Percentiles rank a stretch among this genome's conserved stretches.
phyloP scores from a whole-genome alignment of 495 filamentous ascomycete genomes.

The Copromyces sp. region DNA sequence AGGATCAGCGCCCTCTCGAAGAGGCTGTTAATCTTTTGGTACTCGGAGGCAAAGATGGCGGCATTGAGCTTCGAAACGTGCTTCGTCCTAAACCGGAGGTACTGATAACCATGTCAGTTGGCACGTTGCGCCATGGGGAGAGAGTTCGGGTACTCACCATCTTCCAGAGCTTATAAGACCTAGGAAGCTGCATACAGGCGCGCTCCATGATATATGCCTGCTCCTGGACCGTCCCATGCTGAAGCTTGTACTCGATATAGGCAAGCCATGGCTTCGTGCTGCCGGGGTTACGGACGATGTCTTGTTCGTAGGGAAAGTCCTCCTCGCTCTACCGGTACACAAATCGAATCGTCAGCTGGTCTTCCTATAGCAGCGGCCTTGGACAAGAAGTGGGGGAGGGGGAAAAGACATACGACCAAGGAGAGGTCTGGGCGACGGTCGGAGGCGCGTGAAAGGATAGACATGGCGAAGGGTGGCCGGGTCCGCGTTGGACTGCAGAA shows the following conservation, averaged over 20 bases:
- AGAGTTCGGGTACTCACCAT: constrained; percentile 45
- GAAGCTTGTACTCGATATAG: constrained; percentile 86
- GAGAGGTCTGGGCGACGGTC: constrained; percentile 51
- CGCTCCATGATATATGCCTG: constrained; percentile 94
- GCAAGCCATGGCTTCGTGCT: constrained; percentile 92
- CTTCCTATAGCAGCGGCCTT: not conserved
- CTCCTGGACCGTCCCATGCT: constrained; percentile 77
- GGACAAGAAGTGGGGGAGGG: not conserved
- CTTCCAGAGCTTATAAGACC: constrained; percentile 98
- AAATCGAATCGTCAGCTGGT: constrained; percentile 1
- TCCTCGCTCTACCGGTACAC: constrained; percentile 52
- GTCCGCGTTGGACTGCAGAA: not conserved
- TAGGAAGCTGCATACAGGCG: constrained; percentile 77
- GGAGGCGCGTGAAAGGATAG: constrained; percentile 18
- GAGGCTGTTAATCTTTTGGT: constrained; percentile 84
- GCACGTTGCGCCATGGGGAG: not conserved
- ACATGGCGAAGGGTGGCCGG: constrained; percentile 14
- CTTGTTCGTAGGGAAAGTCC: constrained; percentile 92
- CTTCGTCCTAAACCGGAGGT: constrained; percentile 74
- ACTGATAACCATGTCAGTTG: constrained; percentile 37
- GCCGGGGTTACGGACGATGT: constrained; percentile 75
- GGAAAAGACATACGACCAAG: constrained; percentile 56
- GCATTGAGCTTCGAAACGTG: constrained; percentile 80
- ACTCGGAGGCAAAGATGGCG: constrained; percentile 70
- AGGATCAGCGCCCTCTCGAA: constrained; percentile 92